Base-by-base conservation (phyloP, 2,329 filamentous ascomycete species). In the Colletotrichum eleusines region DNA sequence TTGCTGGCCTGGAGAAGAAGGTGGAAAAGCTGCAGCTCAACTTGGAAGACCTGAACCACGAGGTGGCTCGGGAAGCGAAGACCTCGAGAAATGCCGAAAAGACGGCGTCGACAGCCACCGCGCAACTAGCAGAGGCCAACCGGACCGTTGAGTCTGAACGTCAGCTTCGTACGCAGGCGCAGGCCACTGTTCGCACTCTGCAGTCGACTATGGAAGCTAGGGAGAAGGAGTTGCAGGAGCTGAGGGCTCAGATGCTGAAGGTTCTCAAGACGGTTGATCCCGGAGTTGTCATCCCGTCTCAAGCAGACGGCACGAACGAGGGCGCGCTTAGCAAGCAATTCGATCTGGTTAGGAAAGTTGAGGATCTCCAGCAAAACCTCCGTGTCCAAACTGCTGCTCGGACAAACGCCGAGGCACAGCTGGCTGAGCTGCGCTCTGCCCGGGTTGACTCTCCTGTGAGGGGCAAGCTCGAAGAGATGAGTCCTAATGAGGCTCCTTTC, bases 11-110 rank as follows among this genome's bases (percentile, higher is more conserved):
- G 9, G 94, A 98, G 79, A 98, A 98, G 84, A 94, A 96, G 80
- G 92, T 96, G 63, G 95, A 98, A 81, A 98, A 98, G 81, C 86
- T 98, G 35, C 89, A 94, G 62, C 87, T 98, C 51, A 94, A 88
- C 76, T 82, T 98, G 11, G 95, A 99, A 79, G 95, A 99, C 79
- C 85, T 98, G 44, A 97, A 94, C 75, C 95, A 98, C 76, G 94
- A 98, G 80, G 88, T 98, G 64, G 92, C 93, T 60, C 89, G 94
- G 38, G 95, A 98, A 81, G 94, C 95, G 77, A 97, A 98, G 83
- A 90, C 91, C 26, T 96, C 91, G 77, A 91, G 95, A 71, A 96
- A 93, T 78, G 95, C 95, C 5, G 95, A 98, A 81, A 97, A 97
- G 80, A 88, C 91, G 28, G 91, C 94, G 23, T 97, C 94, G 0